Evolutionary conservation across 495 filamentous ascomycete genomes (phyloP), one percentile per base, ranked within the genome.

Genomic region (Rhypophila decipiens): DNA sequence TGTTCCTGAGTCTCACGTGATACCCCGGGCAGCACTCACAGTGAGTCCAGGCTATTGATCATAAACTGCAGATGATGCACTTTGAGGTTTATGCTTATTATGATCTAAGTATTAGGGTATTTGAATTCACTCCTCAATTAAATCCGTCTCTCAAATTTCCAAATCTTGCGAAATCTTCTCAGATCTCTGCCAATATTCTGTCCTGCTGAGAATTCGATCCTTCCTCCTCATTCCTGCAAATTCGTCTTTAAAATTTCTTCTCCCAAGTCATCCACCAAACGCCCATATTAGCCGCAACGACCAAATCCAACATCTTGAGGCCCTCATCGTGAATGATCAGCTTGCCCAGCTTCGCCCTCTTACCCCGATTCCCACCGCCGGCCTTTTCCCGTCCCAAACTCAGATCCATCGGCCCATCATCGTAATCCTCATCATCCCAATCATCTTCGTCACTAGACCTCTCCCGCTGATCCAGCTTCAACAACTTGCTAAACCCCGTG

Each of bases 261-360:
- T 90, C 88, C 80, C 88, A 96, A 1, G 84, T 80, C 53, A 81
- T 83, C 93, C 91, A 96, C 86, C 90, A 97, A 34, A 96, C 75
- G 1, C 84, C 86, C 66, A 97, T 77, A 60, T 93, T 96, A 34
- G 90, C 85, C 9, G 91, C 87, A 22, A 97, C 88, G 1, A 95
- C 75, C 43, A 98, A 60, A 74, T 98, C 93, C 55, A 96, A 59
- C 93, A 98, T 96, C 67, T 94, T 94, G 46, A 95, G 69, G 0
- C 93, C 93, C 54, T 95, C 91, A 52, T 91, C 83, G 52, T 90
- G 83, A 20, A 97, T 78, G 27, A 98, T 86, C 46, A 96, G 61
- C 67, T 96, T 98, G 1, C 91, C 91, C 58, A 98, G 71, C 66
- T 97, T 96, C 0, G 87, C 91, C 51, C 87, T 80, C 59, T 85